Evolutionary conservation across 768 basidiomycete genomes (phyloP).

Genomic region (Pisolithus sp.): DNA sequence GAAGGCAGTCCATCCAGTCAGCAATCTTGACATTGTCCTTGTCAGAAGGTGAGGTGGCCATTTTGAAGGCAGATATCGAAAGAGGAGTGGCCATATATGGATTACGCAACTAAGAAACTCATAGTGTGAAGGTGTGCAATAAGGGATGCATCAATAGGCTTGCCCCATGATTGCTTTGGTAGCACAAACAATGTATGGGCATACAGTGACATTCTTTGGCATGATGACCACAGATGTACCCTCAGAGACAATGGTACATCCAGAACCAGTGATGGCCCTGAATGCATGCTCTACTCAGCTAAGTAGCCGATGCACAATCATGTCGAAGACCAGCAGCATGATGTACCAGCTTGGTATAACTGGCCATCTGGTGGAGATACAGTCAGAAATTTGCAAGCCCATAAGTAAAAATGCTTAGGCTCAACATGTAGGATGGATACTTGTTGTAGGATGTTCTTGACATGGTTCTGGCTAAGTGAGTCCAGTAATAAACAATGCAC

Average conservation of each 20-base stretch:
- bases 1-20: constrained; percentile 71
- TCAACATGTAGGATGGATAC: constrained; percentile 16
- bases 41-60: constrained; percentile 74
- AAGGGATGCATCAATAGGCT: constrained; percentile 89
- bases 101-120: constrained; percentile 63
- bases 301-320: constrained; percentile 6
- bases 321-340: background rate
- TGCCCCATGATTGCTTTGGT: constrained; percentile 57
- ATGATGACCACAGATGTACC: constrained; percentile 95
- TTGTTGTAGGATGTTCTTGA: constrained; percentile 93
- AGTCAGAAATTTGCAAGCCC: constrained; percentile 69
- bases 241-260: constrained; percentile 88
- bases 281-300: constrained; percentile 84
- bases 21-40: constrained; percentile 59
- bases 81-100: constrained; percentile 76
- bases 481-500: constrained; percentile 52
- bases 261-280: constrained; percentile 97
- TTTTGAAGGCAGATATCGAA: constrained; percentile 62
- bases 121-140: constrained; percentile 95
- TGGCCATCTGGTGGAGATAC: constrained; percentile 97
- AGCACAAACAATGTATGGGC: constrained; percentile 24
- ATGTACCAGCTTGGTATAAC: constrained; percentile 95
- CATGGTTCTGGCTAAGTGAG: constrained; percentile 33
- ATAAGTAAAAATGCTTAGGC: background rate
- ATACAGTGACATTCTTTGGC: constrained; percentile 95